These are phyloP conservation scores for Trichosporon asahii DNA, from an alignment of 1,284 basidiomycete species.

Conservation along the genomic window DNA sequence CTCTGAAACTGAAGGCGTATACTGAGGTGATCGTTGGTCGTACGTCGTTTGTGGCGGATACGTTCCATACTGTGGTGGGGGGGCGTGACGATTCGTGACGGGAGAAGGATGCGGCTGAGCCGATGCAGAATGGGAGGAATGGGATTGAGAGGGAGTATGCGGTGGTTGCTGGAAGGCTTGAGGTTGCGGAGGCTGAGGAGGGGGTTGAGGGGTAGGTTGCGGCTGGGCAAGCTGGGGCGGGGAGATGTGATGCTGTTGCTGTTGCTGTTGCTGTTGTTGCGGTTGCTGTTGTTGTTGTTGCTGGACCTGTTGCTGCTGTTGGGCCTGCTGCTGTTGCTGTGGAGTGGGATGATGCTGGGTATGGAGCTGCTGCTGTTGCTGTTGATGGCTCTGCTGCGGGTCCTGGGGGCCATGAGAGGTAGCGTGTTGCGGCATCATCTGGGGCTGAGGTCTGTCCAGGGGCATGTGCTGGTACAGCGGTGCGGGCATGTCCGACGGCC, in stretches of 20 bases:
- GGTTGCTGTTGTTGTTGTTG: conserved; percentile 18
- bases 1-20: conserved; percentile 17
- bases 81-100: conserved; percentile 2
- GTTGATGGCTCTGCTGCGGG: conserved; percentile 17
- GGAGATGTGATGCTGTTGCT: conserved; percentile 13
- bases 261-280: conserved; percentile 16
- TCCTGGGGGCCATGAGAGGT: conserved; percentile 3
- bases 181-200: conserved; percentile 6
- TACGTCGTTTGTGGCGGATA: conserved; percentile 10
- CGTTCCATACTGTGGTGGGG: conserved; percentile 11
- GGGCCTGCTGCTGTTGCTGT: conserved; percentile 14
- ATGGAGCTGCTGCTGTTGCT: conserved; percentile 19
- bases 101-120: conserved; percentile 6
- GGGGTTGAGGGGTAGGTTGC: conserved; percentile 10
- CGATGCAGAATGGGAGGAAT: conserved; percentile 3
- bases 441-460: not conserved
- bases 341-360: conserved; percentile 13
- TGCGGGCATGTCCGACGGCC: not conserved
- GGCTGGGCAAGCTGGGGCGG: conserved; percentile 14
- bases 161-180: conserved; percentile 10
- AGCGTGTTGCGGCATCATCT: conserved; percentile 12
- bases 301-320: conserved; percentile 13
- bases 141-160: not conserved
- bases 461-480: not conserved
- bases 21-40: conserved; percentile 18